Evolutionary conservation across 257 asterid species (phyloP).

Genomic region (Apocynum venetum): DNA sequence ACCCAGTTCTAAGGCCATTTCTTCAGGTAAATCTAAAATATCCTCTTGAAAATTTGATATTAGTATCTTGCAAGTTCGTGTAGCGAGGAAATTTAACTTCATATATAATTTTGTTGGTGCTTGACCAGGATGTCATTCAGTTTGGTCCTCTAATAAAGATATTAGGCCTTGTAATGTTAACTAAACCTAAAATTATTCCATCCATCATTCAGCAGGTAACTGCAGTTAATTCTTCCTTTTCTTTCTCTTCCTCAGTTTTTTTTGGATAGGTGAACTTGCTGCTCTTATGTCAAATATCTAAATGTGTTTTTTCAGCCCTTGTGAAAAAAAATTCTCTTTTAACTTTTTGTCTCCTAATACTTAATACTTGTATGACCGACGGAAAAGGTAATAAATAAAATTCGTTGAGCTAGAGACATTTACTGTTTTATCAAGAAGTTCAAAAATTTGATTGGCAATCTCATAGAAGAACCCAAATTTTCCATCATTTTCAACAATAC

Average conservation of each 20-base stretch:
- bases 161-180: constrained; percentile 72
- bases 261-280: neutral
- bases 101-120: neutral
- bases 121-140: constrained; percentile 81
- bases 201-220: constrained; percentile 81
- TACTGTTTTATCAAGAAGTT: no score
- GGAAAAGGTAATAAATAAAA: no score
- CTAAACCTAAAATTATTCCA: constrained; percentile 67
- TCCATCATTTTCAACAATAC: no score
- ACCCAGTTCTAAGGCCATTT: constrained; percentile 93
- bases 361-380: no score
- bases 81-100: constrained; percentile 8
- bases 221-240: neutral
- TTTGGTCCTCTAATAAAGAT: constrained; percentile 92
- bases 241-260: neutral
- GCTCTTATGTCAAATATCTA: neutral
- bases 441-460: no score
- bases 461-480: no score
- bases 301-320: neutral
- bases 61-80: neutral
- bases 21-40: constrained; percentile 60
- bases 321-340: no score
- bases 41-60: neutral
- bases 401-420: no score
- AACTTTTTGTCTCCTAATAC: no score